Conservation (phyloP, 257 asterid species). For the Solanum piurae region DNA sequence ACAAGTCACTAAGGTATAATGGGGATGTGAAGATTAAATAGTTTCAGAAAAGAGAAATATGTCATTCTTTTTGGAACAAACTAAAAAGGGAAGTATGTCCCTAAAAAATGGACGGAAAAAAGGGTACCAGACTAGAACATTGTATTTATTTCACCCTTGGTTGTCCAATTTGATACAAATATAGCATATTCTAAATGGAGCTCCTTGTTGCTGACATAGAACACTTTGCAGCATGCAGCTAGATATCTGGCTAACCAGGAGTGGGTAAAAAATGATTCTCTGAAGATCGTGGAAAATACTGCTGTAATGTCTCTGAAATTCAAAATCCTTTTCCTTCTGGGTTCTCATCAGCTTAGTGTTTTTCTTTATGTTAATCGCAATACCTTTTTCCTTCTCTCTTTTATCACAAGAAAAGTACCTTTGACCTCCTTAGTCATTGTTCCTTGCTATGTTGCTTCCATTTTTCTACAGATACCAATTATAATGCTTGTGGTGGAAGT, state of each 20-base stretch:
- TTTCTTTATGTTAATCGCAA: not conserved
- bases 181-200: conserved; percentile 6
- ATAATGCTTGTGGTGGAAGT: conserved; percentile 99
- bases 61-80: not conserved
- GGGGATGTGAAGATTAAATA: not conserved
- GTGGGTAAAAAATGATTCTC: conserved; percentile 99
- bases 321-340: not conserved
- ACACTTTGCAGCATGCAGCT: conserved; percentile 88
- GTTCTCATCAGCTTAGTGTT: not conserved
- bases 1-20: not conserved
- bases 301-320: conserved; percentile 59
- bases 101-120: not conserved
- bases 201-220: conserved; percentile 7
- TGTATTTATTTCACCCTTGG: not conserved
- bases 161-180: not conserved
- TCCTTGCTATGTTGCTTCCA: not conserved
- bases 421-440: not conserved
- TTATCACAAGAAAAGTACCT: not conserved
- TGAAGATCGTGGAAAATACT: conserved; percentile 99
- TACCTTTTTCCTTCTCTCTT: not conserved
- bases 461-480: conserved; percentile 69
- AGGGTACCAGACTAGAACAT: not conserved
- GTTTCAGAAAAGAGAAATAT: not conserved
- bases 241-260: conserved; percentile 98
- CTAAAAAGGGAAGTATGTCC: not conserved